phyloP scores from a whole-genome alignment of 352 stramenopile species.

The Halophytophthora polymorphica region DNA sequence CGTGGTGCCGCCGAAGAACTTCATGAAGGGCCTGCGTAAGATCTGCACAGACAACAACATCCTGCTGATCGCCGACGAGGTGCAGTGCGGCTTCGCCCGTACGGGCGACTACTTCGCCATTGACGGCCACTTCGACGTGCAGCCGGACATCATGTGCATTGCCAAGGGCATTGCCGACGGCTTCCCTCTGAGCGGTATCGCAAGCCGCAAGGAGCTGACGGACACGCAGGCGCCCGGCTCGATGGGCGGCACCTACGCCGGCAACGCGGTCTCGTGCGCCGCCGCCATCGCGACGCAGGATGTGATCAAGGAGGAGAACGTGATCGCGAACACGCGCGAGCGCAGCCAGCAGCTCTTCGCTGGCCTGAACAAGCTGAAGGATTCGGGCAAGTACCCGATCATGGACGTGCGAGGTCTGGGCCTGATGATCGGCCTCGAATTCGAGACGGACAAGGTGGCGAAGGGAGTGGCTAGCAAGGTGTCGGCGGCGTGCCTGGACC shows the following conservation, averaged over 20 bases:
- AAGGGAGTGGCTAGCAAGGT: constrained; percentile 73
- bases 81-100: constrained; percentile 89
- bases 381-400: constrained; percentile 74
- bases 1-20: constrained; percentile 87
- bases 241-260: constrained; percentile 92
- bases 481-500: constrained; percentile 74
- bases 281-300: constrained; percentile 88
- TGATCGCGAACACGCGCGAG: constrained; percentile 79
- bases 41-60: constrained; percentile 93
- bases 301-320: constrained; percentile 86
- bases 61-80: constrained; percentile 91
- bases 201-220: constrained; percentile 84
- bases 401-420: constrained; percentile 89
- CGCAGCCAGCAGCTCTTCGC: constrained; percentile 75
- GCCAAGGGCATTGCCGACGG: constrained; percentile 93
- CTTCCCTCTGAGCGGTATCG: constrained; percentile 89
- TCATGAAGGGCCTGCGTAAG: constrained; percentile 88
- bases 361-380: constrained; percentile 75
- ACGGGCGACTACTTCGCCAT: constrained; percentile 89
- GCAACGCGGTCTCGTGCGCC: constrained; percentile 90
- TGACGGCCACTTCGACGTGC: constrained; percentile 77
- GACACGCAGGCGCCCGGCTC: constrained; percentile 82
- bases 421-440: constrained; percentile 92
- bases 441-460: constrained; percentile 53
- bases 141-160: constrained; percentile 91